A percentile compares a stretch with the other conserved stretches of the same genome.
Conservation (phyloP, 257 asterid species). For the Galeopsis tetrahit region DNA sequence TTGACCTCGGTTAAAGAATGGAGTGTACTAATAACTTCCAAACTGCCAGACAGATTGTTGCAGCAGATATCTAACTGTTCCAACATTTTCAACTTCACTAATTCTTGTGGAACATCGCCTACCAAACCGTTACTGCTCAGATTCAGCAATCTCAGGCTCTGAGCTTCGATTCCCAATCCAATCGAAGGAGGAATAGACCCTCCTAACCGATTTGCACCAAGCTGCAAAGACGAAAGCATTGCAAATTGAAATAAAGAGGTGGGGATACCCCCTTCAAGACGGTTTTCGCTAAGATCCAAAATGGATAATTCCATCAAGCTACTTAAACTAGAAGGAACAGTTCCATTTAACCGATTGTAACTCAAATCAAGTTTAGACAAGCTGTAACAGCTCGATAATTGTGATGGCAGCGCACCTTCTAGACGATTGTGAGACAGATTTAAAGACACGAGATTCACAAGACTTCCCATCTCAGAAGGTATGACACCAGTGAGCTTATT, state of each 20-base stretch:
- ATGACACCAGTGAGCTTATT: constrained; percentile 61
- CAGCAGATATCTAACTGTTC: constrained; percentile 67
- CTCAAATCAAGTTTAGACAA: constrained; percentile 60
- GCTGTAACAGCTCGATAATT: constrained; percentile 53
- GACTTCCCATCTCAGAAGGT: constrained; percentile 62
- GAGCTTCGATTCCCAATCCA: constrained; percentile 40
- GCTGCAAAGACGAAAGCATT: constrained; percentile 59
- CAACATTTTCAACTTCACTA: constrained; percentile 60
- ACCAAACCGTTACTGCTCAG: constrained; percentile 58
- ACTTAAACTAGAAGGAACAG: constrained; percentile 53
- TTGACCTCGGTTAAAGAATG: constrained; percentile 56
- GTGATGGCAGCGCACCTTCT: constrained; percentile 55
- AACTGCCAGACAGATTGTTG: constrained; percentile 63
- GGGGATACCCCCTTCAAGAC: constrained; percentile 56
- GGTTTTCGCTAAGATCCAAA: constrained; percentile 65
- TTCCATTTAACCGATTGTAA: constrained; percentile 62
- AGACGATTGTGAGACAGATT: constrained; percentile 66
- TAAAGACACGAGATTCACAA: constrained; percentile 49
- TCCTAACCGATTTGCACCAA: constrained; percentile 67
- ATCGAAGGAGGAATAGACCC: constrained; percentile 53
- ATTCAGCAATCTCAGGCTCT: constrained; percentile 59
- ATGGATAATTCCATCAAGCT: constrained; percentile 50
- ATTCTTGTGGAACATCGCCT: constrained; percentile 60
- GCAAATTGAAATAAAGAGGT: constrained; percentile 53
- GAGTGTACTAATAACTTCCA: constrained; percentile 49